These are phyloP conservation scores for Crucihimalaya himalaica DNA, from an alignment of 345 rosid genomes.

Conservation along the genomic window DNA sequence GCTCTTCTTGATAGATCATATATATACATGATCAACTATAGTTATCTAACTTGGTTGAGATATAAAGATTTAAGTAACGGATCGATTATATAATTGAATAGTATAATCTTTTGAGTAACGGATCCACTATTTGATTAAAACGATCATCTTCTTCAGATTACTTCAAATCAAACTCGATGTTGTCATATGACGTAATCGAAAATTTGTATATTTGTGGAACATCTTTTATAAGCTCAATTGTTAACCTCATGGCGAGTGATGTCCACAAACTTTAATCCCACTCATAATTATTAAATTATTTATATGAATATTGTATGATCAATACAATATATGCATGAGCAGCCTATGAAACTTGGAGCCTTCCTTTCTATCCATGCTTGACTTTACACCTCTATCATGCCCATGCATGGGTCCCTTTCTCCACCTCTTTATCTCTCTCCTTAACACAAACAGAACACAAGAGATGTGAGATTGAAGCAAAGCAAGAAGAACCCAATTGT, in stretches of 20 bases:
- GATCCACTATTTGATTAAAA: slow-evolving; percentile 3
- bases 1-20: background rate
- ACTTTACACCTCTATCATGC: slow-evolving; percentile 46
- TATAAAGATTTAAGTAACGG: background rate
- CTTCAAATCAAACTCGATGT: slow-evolving; percentile 4
- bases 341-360: slow-evolving; percentile 43
- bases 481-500: slow-evolving; percentile 32
- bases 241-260: slow-evolving; percentile 33
- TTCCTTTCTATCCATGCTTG: slow-evolving; percentile 40
- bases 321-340: slow-evolving; percentile 36
- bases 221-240: slow-evolving; percentile 15
- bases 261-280: slow-evolving; percentile 39
- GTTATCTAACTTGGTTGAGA: background rate
- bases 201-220: background rate
- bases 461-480: slow-evolving; percentile 43
- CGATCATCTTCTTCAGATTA: slow-evolving; percentile 8
- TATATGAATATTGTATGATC: slow-evolving; percentile 25
- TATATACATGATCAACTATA: background rate
- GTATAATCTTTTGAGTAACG: background rate
- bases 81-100: background rate
- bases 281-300: slow-evolving; percentile 32
- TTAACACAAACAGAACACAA: slow-evolving; percentile 13
- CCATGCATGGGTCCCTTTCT: slow-evolving; percentile 45
- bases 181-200: slow-evolving; percentile 39
- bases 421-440: slow-evolving; percentile 25